A percentile compares a stretch with the other conserved stretches of the same genome.
Conservation (phyloP, 2,329 filamentous ascomycete genomes). For the Sporothrix globosa region DNA sequence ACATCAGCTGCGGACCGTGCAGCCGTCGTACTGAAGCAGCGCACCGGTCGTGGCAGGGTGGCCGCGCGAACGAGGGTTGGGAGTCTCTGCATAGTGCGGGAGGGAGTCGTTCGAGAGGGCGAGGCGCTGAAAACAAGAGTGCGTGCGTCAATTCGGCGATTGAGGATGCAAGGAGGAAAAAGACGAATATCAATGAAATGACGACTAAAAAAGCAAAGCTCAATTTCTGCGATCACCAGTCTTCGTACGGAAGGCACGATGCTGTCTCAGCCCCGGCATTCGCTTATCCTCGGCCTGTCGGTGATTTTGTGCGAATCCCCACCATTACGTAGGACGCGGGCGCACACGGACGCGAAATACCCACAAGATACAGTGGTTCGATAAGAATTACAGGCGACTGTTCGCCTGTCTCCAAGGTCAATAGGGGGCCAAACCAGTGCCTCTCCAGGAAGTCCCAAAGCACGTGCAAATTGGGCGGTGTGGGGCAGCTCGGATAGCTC, state of each 20-base stretch:
- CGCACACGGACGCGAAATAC: not conserved
- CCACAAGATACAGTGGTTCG: not conserved
- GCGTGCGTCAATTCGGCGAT: not conserved
- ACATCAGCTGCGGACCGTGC: conserved; percentile 67
- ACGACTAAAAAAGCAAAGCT: not conserved
- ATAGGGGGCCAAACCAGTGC: not conserved
- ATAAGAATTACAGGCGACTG: not conserved
- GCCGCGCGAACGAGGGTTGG: conserved; percentile 29
- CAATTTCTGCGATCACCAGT: not conserved
- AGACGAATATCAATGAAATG: not conserved
- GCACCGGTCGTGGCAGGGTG: conserved; percentile 25
- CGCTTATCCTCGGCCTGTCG: conserved; percentile 32
- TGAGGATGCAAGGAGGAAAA: not conserved
- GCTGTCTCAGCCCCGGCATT: conserved; percentile 11
- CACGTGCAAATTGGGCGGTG: conserved; percentile 30
- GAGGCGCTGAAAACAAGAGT: not conserved
- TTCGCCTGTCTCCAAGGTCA: not conserved
- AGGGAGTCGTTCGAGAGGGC: not conserved
- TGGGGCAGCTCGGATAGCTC: not conserved
- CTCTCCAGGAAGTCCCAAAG: not conserved
- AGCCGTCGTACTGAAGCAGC: conserved; percentile 68
- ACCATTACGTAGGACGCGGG: conserved; percentile 17
- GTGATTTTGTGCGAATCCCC: not conserved
- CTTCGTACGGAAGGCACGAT: conserved; percentile 7
- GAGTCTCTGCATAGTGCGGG: conserved; percentile 29